Evolutionary conservation across 768 basidiomycete genomes (phyloP), one percentile per base, ranked within the genome.

Genomic region (Suillus decipiens): DNA sequence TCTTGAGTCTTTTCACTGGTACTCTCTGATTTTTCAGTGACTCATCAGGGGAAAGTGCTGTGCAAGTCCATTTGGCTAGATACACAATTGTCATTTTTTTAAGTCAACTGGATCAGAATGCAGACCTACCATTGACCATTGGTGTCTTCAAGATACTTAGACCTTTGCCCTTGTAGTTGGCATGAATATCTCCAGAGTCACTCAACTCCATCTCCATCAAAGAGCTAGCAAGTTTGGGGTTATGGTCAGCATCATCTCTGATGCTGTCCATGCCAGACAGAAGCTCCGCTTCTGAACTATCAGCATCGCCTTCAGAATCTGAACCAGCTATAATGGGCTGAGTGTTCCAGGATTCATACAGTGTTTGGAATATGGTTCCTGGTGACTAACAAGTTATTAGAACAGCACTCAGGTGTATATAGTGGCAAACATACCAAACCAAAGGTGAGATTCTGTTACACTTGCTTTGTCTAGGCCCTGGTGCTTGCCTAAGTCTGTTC

Each of bases 361-460:
- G 19, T 10, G 9, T 43, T 9, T 43, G 42, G 42, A 43, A 43
- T 43, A 43, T 3, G 19, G 42, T 43, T 43, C 42, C 42, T 43
- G 42, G 42, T 43, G 42, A 43, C 42, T 43, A 43, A 43, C 42
- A 1, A 43, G 42, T 43, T 9, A 43, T 43, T 43, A 43, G 42
- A 2, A 19, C 45, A 47, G 45, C 11, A 22, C 1, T 45, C 43
- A 45, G 22, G 45, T 47, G 45, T 47, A 47, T 22, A 24, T 47
- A 22, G 45, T 47, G 45, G 22, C 22, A 24, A 59, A 1, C 34
- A 8, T 8, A 36, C 6, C 9, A n/a, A 59, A 59, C 58, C 58
- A 59, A 42, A 59, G 58, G 39, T 42, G 58, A 31, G n/a, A 42
- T n/a, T 59, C 58, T 24, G 58, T 45, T n/a, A 59, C 11, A 5